A percentile compares a stretch with the other conserved stretches of the same genome.
phyloP scores from a whole-genome alignment of 1,284 basidiomycete genomes.

The Ganoderma boninense region DNA sequence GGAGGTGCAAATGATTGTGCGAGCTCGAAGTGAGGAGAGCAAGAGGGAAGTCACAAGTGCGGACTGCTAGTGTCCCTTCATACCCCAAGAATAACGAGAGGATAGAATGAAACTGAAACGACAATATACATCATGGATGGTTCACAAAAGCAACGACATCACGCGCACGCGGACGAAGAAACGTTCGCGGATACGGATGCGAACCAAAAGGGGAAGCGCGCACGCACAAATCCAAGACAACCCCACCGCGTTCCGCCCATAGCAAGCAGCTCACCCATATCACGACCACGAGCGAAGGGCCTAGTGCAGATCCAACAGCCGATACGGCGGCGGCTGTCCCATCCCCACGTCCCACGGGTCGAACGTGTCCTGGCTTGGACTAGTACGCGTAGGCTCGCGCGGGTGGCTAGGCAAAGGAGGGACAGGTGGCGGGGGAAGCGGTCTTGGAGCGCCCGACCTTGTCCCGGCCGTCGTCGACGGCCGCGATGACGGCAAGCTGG shows the following conservation, averaged over 20 bases:
- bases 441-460: neutral
- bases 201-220: too few relatives aligned
- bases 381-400: neutral
- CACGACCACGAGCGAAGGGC: neutral
- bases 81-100: too few relatives aligned
- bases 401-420: slow-evolving; percentile 1
- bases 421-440: neutral
- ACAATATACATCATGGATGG: too few relatives aligned
- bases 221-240: neutral
- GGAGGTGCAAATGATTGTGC: neutral
- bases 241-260: neutral
- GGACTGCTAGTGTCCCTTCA: too few relatives aligned
- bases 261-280: neutral
- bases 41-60: neutral
- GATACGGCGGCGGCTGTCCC: slow-evolving; percentile 27
- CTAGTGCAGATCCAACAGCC: slow-evolving; percentile 22
- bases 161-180: too few relatives aligned
- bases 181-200: too few relatives aligned
- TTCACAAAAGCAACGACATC: too few relatives aligned
- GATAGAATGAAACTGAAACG: too few relatives aligned
- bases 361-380: neutral
- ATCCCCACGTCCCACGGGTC: slow-evolving; percentile 9
- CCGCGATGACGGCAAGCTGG: slow-evolving; percentile 20
- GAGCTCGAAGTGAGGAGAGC: neutral
- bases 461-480: neutral